Evolutionary conservation across 225 moss, liverwort and hornwort species (phyloP).

Genomic region (Bryum argenteum): DNA sequence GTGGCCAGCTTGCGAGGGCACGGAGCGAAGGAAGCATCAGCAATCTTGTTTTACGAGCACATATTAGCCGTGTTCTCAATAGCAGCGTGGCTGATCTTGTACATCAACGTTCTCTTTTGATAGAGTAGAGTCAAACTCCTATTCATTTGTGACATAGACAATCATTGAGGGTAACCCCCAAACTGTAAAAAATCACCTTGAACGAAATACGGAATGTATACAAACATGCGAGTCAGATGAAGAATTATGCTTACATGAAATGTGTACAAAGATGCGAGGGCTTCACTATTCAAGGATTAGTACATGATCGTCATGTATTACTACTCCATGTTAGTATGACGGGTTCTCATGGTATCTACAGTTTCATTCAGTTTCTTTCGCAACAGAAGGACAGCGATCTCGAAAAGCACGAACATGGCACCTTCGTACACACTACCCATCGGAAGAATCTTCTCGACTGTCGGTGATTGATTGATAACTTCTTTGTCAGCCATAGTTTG

Average conservation of each 20-base stretch:
- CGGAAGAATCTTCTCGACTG: conserved; percentile 73
- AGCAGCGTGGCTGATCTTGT: conserved; percentile 73
- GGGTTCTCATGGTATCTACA: conserved; percentile 64
- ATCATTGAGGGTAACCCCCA: conserved; percentile 18
- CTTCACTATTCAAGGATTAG: neutral
- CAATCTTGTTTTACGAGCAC: conserved; percentile 88
- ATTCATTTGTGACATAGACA: neutral
- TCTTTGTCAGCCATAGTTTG: conserved; percentile 85
- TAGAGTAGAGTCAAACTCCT: neutral
- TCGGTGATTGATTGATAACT: conserved; percentile 19
- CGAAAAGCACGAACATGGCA: conserved; percentile 79
- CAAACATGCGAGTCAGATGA: neutral
- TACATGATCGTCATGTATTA: no score
- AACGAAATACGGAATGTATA: neutral
- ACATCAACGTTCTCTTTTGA: conserved; percentile 76
- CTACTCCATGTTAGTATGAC: conserved; percentile 87
- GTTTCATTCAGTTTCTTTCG: conserved; percentile 65
- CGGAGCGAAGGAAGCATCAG: conserved; percentile 83
- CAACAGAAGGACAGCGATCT: conserved; percentile 67
- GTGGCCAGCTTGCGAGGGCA: conserved; percentile 76
- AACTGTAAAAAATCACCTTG: no score
- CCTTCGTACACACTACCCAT: conserved; percentile 98
- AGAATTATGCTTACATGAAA: no score
- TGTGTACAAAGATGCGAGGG: neutral
- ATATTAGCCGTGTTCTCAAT: conserved; percentile 64